A percentile compares a stretch with the other conserved stretches of the same genome.
Conservation (phyloP, 1,284 basidiomycete genomes). For the Ganoderma lucidum region DNA sequence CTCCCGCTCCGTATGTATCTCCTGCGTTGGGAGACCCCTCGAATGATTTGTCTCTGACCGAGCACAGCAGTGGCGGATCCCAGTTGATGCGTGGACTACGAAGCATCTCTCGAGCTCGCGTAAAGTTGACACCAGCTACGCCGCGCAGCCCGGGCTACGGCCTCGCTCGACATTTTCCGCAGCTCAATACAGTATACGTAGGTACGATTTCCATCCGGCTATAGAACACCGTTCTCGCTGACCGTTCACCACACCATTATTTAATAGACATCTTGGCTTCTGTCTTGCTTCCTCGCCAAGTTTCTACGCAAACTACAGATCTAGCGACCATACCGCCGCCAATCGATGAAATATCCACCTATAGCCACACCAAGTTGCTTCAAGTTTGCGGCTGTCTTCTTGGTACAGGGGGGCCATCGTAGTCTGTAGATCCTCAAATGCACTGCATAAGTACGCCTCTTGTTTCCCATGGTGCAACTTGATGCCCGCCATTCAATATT, state of each 20-base stretch:
- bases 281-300: not conserved
- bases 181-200: not conserved
- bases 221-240: not conserved
- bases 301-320: too few species aligned
- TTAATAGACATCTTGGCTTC: not conserved
- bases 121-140: not conserved
- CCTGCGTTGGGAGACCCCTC: not conserved
- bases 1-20: not conserved
- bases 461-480: not conserved
- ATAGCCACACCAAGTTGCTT: too few species aligned
- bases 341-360: too few species aligned
- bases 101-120: not conserved
- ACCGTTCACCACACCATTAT: not conserved
- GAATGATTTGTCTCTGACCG: not conserved
- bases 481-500: not conserved
- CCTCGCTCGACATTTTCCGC: not conserved
- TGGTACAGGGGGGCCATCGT: not conserved
- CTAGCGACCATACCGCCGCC: not conserved
- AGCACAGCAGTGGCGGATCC: not conserved
- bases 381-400: too few species aligned
- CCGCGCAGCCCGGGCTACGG: too few species aligned
- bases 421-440: not conserved
- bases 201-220: not conserved
- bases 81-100: not conserved
- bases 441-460: not conserved